phyloP scores from a whole-genome alignment of 192 early-diverging fungal genomes.

The Irineochytrium annulatum region DNA sequence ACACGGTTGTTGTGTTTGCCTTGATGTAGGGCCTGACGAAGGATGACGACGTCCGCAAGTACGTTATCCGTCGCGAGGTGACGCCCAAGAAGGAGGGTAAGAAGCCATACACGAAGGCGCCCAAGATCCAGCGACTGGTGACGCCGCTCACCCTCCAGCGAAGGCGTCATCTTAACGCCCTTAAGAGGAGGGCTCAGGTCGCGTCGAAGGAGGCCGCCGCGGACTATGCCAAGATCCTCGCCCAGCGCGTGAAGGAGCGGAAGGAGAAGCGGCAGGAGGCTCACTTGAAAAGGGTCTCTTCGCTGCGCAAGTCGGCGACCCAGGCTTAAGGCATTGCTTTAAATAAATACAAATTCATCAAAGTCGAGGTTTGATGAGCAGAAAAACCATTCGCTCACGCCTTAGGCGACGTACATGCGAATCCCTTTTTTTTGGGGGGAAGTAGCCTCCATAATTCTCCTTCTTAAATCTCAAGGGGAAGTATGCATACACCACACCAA shows the following conservation, averaged over 20 bases:
- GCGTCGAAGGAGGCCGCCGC: constrained; percentile 76
- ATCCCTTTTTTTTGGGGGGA: no score
- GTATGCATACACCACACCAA: no score
- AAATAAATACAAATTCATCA: no score
- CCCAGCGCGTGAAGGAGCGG: constrained; percentile 91
- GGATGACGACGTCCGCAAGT: constrained; percentile 99
- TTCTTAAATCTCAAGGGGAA: no score
- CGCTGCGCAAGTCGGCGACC: constrained; percentile 49
- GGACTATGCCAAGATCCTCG: constrained; percentile 72
- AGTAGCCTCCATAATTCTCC: no score
- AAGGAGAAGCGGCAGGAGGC: constrained; percentile 76
- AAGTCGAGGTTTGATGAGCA: no score
- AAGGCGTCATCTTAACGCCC: constrained; percentile 81
- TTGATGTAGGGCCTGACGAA: constrained; percentile 76
- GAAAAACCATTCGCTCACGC: no score
- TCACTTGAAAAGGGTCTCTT: constrained; percentile 70
- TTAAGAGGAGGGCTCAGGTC: constrained; percentile 82
- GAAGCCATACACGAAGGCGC: constrained; percentile 94
- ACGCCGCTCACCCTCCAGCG: constrained; percentile 96
- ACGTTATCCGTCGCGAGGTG: constrained; percentile 97
- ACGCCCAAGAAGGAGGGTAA: constrained; percentile 76
- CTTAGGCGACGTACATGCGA: no score
- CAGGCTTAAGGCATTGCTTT: no score
- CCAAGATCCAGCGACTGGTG: constrained; percentile 97
- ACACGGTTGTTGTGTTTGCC: no score